Conservation (phyloP, 2,329 filamentous ascomycete genomes). For the Penicillium hordei region DNA sequence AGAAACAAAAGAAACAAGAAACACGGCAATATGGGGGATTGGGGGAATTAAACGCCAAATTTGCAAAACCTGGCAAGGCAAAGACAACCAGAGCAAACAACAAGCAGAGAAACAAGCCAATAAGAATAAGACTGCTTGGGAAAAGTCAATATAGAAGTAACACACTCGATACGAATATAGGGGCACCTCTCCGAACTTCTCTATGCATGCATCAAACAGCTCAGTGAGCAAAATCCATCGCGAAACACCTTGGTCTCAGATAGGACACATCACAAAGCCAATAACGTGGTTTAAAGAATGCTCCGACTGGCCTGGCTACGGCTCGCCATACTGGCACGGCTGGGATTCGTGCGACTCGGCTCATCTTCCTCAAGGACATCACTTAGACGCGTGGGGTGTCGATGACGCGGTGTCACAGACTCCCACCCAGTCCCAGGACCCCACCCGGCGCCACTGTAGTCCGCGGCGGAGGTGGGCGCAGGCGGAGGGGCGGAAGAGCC, state of each 20-base stretch:
- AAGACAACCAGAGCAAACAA: not conserved
- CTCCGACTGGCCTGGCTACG: constrained; percentile 24
- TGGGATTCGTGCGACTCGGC: constrained; percentile 64
- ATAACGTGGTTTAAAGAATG: constrained; percentile 1
- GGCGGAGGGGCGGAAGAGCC: constrained; percentile 30
- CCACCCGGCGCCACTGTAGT: constrained; percentile 68
- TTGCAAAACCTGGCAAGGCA: not conserved
- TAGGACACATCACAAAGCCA: not conserved
- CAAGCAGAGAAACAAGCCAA: not conserved
- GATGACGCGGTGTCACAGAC: constrained; percentile 67
- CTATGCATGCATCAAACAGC: not conserved
- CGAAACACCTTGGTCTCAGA: not conserved
- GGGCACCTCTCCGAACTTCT: not conserved
- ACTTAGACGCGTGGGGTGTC: constrained; percentile 83
- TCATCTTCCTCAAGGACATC: constrained; percentile 88
- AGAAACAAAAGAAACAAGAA: not conserved
- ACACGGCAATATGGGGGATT: not conserved
- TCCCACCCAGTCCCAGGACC: constrained; percentile 72
- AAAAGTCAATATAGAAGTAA: not conserved
- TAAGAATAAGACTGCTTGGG: not conserved
- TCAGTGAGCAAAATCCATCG: not conserved
- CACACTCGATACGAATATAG: not conserved
- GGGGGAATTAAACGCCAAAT: constrained; percentile 8
- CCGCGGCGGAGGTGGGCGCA: constrained; percentile 44
- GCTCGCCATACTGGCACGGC: constrained; percentile 60